Evolutionary conservation across 2,329 filamentous ascomycete species (phyloP).

Genomic region (Pyrenochaeta sp.): DNA sequence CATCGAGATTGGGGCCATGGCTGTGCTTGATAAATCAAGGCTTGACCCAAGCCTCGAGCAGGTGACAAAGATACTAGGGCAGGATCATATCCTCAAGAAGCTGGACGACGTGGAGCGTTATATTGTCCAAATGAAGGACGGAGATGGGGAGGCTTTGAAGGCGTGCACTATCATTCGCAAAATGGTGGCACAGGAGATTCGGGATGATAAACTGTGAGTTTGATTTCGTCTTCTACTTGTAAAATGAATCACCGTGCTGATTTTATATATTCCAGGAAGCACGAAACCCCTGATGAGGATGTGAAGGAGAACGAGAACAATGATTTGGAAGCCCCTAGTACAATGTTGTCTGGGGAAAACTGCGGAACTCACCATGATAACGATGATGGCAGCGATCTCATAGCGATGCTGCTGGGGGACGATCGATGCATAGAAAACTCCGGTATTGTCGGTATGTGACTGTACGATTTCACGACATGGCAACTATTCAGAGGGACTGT

Average conservation of each 20-base stretch:
- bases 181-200: neutral
- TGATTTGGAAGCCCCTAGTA: slow-evolving; percentile 8
- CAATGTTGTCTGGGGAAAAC: neutral
- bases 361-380: slow-evolving; percentile 1
- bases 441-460: neutral
- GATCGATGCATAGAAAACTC: neutral
- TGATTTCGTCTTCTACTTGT: too few species aligned
- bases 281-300: neutral
- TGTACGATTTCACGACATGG: neutral
- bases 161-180: neutral
- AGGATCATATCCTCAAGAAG: neutral
- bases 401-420: slow-evolving; percentile 20
- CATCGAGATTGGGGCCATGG: slow-evolving; percentile 44
- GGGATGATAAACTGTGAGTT: neutral
- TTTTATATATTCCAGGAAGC: too few species aligned
- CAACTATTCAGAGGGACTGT: too few species aligned
- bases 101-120: neutral
- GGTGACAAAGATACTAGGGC: neutral
- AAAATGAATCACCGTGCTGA: too few species aligned
- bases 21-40: slow-evolving; percentile 17
- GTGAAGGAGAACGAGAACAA: neutral
- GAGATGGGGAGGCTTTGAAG: neutral
- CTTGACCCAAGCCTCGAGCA: slow-evolving; percentile 11
- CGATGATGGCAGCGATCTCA: slow-evolving; percentile 9
- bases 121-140: neutral